A percentile compares a stretch with the other conserved stretches of the same genome.
Conservation (phyloP, 352 stramenopile genomes). For the Phytophthora cryptogea region DNA sequence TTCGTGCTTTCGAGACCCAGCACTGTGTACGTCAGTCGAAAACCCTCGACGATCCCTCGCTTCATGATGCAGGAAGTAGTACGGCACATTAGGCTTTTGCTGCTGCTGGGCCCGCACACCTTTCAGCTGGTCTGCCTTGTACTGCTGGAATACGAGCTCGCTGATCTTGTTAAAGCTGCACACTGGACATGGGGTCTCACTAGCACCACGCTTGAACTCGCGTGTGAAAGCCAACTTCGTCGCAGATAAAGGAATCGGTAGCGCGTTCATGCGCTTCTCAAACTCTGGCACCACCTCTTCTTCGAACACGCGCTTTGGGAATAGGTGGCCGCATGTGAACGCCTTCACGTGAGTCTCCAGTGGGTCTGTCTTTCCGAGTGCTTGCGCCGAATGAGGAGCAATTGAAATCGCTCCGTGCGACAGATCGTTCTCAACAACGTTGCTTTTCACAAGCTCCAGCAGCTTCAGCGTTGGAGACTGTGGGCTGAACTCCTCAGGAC, state of each 20-base stretch:
- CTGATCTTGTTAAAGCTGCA: constrained; percentile 87
- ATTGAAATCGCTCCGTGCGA: constrained; percentile 56
- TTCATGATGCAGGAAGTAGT: constrained; percentile 68
- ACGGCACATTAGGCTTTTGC: constrained; percentile 23
- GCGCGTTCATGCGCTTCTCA: constrained; percentile 75
- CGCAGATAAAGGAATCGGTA: constrained; percentile 59
- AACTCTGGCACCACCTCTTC: constrained; percentile 85
- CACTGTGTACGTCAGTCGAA: constrained; percentile 16
- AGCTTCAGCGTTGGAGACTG: constrained; percentile 40
- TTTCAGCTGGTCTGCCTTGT: constrained; percentile 4
- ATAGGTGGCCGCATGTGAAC: constrained; percentile 85
- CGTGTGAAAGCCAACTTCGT: constrained; percentile 68
- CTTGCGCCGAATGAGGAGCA: constrained; percentile 61
- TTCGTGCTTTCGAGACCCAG: constrained; percentile 38
- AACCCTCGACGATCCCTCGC: constrained; percentile 35
- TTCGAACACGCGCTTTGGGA: constrained; percentile 86
- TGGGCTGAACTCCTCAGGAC: constrained; percentile 3
- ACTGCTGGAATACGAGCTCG: constrained; percentile 48
- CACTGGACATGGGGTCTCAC: constrained; percentile 80
- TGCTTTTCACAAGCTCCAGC: constrained; percentile 73
- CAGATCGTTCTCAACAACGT: constrained; percentile 76
- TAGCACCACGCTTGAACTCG: constrained; percentile 64
- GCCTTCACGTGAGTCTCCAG: constrained; percentile 87
- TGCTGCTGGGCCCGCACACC: not conserved
- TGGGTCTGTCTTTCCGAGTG: constrained; percentile 80